Conservation (phyloP, 441 rosid genomes). For the Populus hybrid region DNA sequence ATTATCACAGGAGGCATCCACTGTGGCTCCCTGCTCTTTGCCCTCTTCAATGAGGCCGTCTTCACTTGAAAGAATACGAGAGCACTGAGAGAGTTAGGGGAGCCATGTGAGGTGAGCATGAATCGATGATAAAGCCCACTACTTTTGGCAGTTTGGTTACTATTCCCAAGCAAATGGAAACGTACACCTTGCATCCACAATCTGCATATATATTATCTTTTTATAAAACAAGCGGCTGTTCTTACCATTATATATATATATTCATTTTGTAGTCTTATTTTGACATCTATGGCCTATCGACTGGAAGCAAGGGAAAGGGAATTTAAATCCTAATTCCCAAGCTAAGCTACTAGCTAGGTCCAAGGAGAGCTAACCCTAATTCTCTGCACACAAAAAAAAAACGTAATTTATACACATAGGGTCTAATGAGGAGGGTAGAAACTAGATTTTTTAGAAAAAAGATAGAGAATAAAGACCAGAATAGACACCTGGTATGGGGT, state of each 20-base stretch:
- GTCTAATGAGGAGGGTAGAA: background rate
- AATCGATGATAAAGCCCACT: constrained; percentile 21
- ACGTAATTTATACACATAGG: background rate
- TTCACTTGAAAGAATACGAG: background rate
- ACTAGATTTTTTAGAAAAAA: too few species aligned
- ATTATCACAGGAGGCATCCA: background rate
- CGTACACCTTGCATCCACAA: background rate
- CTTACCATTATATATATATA: background rate
- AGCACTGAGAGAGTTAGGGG: background rate
- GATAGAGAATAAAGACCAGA: too few species aligned
- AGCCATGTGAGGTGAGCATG: constrained; percentile 27
- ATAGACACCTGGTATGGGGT: background rate
- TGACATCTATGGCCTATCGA: background rate
- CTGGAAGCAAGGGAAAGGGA: background rate
- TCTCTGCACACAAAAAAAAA: too few species aligned
- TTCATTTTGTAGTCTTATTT: background rate
- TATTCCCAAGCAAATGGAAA: constrained; percentile 29
- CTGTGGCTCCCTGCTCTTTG: constrained; percentile 12
- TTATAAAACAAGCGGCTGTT: background rate
- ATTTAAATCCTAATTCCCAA: background rate
- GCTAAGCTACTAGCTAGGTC: background rate
- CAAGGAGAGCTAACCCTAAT: background rate
- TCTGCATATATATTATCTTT: background rate
- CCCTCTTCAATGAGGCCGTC: constrained; percentile 1
- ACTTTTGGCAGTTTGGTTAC: constrained; percentile 24